phyloP scores from a whole-genome alignment of 148 eudicot genomes.

The Arctostaphylos glauca region DNA sequence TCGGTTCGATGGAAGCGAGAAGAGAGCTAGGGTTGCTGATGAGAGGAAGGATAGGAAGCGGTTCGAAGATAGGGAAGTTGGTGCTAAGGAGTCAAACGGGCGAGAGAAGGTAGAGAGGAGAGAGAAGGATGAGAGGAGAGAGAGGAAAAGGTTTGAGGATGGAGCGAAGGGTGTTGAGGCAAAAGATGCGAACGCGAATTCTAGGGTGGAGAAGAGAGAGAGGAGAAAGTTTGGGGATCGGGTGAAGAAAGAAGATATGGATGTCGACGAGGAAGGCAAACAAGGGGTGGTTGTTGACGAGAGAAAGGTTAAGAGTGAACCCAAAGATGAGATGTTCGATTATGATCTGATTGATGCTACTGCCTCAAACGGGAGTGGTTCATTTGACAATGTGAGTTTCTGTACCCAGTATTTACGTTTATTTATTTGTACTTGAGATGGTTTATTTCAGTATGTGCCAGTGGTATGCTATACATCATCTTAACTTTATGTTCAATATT shows the following conservation, averaged over 20 bases:
- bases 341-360: slow-evolving; percentile 11
- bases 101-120: slow-evolving; percentile 29
- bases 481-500: background rate
- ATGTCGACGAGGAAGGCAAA: slow-evolving; percentile 25
- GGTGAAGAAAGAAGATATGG: slow-evolving; percentile 31
- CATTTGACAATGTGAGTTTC: slow-evolving; percentile 59
- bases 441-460: background rate
- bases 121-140: slow-evolving; percentile 36
- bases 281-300: slow-evolving; percentile 26
- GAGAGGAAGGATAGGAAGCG: slow-evolving; percentile 34
- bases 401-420: background rate
- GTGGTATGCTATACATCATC: background rate
- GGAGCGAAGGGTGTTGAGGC: slow-evolving; percentile 14
- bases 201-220: slow-evolving; percentile 29
- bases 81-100: slow-evolving; percentile 14
- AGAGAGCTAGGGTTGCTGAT: slow-evolving; percentile 47
- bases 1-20: slow-evolving; percentile 24
- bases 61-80: slow-evolving; percentile 33
- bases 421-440: background rate
- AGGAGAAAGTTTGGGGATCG: slow-evolving; percentile 39
- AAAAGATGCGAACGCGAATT: slow-evolving; percentile 5
- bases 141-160: slow-evolving; percentile 39
- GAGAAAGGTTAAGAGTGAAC: slow-evolving; percentile 22
- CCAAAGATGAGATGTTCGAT: slow-evolving; percentile 20
- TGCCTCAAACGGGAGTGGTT: slow-evolving; percentile 25